Evolutionary conservation across 805 yeast species (phyloP).

Genomic region (Cyberlindnera sargentensis): DNA sequence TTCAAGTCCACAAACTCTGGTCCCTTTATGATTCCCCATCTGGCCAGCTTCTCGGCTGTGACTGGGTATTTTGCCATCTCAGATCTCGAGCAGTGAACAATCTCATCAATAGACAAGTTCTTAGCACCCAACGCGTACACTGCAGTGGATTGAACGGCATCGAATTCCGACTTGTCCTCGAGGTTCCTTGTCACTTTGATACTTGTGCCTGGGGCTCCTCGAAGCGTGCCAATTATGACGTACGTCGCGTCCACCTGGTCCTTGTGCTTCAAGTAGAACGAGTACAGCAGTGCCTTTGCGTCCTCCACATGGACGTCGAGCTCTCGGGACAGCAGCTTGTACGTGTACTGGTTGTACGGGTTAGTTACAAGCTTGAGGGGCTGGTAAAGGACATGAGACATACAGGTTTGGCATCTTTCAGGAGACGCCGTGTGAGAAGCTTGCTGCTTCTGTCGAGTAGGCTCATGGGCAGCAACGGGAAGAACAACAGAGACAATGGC

Average conservation of each 20-base stretch:
- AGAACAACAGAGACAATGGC: too few species aligned
- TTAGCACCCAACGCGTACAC: constrained; percentile 31
- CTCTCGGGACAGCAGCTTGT: constrained; percentile 34
- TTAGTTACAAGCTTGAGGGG: too few species aligned
- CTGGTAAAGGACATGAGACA: too few species aligned
- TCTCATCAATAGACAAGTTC: constrained; percentile 16
- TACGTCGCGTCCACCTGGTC: constrained; percentile 34
- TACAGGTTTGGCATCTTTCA: too few species aligned
- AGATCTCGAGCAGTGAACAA: constrained; percentile 5
- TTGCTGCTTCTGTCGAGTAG: too few species aligned
- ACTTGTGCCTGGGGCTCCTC: constrained; percentile 4
- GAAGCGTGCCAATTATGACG: constrained; percentile 31
- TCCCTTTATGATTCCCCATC: constrained; percentile 22
- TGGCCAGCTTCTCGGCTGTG: constrained; percentile 10
- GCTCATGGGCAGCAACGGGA: too few species aligned
- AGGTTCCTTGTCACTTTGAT: constrained; percentile 22
- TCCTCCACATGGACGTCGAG: constrained; percentile 30
- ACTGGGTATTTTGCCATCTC: constrained; percentile 8
- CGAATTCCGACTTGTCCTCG: constrained; percentile 25
- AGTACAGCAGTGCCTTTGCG: constrained; percentile 33
- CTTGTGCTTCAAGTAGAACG: constrained; percentile 31
- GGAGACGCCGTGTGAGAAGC: too few species aligned
- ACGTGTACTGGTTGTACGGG: constrained; percentile 25
- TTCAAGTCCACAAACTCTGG: constrained; percentile 8
- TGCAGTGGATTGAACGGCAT: constrained; percentile 28